Base-by-base conservation (phyloP, 2,329 filamentous ascomycete genomes). In the Didymella exigua region DNA sequence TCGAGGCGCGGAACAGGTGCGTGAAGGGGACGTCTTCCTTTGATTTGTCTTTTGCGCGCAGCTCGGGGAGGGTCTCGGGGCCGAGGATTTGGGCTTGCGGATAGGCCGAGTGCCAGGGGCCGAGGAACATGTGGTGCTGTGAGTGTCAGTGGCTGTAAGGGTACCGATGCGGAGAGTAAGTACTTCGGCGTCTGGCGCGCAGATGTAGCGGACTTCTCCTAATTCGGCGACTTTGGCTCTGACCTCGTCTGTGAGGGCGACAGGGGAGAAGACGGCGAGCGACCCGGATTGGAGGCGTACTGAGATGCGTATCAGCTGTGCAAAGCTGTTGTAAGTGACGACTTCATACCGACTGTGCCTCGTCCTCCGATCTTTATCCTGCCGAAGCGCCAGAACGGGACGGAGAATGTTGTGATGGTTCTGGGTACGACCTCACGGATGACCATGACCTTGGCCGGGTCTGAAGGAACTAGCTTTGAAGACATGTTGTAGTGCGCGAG, bases 251-350 rank as follows among this genome's bases (percentile, higher is more conserved):
- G 93, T 98, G 51, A 97, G 83, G 13, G 89, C 89, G 18, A 95
- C 90, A 16, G 95, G 95, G 0, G 92, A 96, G 83, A 97, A 97
- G 73, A 97, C 87, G 62, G 91, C 90, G 34, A 98, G 85, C 40
- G 84, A 80, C 52, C 92, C 92, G 9, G 87, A 88, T 54, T 86
- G 83, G 64, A 99, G 85, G 65, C 87, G 89, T 56, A 96, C 91
- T 91, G 62, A 48, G 6, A 16, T 1, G 2, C 2, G 10, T 9
- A 16, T 69, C 34, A 69, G 61, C 27, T 26, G 11, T 14, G 29
- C 23, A 14, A 19, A 26, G 21, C 33, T 2, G 13, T 13, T 36
- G 18, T n/a, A 40, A 9, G 27, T n/a, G 3, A n/a, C n/a, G 23
- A 2, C 13, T 37, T 19, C 80, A 70, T 78, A 93, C 90, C 88